These are phyloP conservation scores for Magnolia changhungtana DNA, from an alignment of 164 flowering plant genomes.

Conservation along the genomic window DNA sequence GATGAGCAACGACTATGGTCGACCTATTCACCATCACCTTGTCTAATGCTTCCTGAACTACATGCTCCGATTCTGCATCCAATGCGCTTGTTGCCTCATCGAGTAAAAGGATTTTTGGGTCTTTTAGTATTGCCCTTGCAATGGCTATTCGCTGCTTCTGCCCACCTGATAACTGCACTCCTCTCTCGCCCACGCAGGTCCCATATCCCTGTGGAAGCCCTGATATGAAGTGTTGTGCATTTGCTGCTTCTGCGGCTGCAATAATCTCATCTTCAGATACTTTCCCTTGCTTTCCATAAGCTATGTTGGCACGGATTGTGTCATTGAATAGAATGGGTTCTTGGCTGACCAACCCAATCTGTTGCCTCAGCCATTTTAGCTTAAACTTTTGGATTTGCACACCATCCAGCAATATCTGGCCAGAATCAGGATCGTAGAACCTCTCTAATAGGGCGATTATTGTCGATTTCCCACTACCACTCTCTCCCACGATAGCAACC, in stretches of 20 bases:
- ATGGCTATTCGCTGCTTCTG: conserved; percentile 74
- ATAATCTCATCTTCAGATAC: conserved; percentile 60
- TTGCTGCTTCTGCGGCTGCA: conserved; percentile 54
- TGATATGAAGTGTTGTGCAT: conserved; percentile 72
- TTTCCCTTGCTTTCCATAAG: conserved; percentile 57
- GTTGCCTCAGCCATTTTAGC: conserved; percentile 62
- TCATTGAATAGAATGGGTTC: conserved; percentile 60
- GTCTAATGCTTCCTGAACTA: conserved; percentile 67
- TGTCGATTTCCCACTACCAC: conserved; percentile 39
- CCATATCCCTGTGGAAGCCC: conserved; percentile 64
- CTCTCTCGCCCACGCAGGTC: conserved; percentile 64
- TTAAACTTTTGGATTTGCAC: conserved; percentile 45
- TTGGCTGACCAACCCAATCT: conserved; percentile 75
- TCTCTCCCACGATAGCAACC: conserved; percentile 78
- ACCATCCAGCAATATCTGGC: conserved; percentile 48
- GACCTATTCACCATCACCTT: conserved; percentile 60
- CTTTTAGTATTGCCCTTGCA: conserved; percentile 57
- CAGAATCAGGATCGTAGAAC: conserved; percentile 47
- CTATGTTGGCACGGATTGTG: conserved; percentile 59
- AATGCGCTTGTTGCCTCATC: conserved; percentile 78
- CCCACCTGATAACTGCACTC: conserved; percentile 70
- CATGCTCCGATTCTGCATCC: conserved; percentile 65
- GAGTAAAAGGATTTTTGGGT: conserved; percentile 55
- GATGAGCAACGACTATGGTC: conserved; percentile 64
- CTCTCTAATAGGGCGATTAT: conserved; percentile 59